Conservation (phyloP, 108 stramenopile species). For the Nannochloropsis oceanica region DNA sequence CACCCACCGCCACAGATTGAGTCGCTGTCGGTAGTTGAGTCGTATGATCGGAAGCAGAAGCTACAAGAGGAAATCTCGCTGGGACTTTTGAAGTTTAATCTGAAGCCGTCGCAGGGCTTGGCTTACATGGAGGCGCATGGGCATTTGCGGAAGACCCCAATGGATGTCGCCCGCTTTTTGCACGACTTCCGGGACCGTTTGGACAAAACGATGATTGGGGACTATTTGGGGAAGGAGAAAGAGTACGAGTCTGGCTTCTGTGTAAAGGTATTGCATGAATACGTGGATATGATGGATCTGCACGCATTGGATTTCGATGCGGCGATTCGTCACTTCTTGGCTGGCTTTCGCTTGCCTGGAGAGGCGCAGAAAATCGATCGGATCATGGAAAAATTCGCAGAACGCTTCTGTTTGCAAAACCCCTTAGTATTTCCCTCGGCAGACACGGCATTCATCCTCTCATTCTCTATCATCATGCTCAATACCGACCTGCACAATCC, state of each 20-base stretch:
- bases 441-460: conserved; percentile 89
- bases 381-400: conserved; percentile 98
- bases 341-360: conserved; percentile 89
- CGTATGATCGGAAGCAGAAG: conserved; percentile 78
- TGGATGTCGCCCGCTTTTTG: conserved; percentile 68
- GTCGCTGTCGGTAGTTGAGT: conserved; percentile 50
- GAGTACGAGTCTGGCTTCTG: conserved; percentile 77
- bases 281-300: conserved; percentile 64
- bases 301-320: conserved; percentile 68
- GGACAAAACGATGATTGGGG: conserved; percentile 92
- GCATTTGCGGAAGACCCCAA: conserved; percentile 60
- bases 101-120: conserved; percentile 75
- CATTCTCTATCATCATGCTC: conserved; percentile 97
- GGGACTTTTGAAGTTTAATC: conserved; percentile 80
- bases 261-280: conserved; percentile 65
- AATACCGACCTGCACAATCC: conserved; percentile 97
- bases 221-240: conserved; percentile 80
- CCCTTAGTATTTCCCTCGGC: conserved; percentile 69
- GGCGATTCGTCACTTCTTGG: conserved; percentile 83
- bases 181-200: conserved; percentile 65
- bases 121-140: conserved; percentile 64
- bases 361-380: conserved; percentile 99
- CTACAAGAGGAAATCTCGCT: conserved; percentile 68
- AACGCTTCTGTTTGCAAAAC: conserved; percentile 73
- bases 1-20: not conserved